Percentiles rank a stretch among this genome's conserved stretches.
Conservation (phyloP, 345 rosid genomes). For the Alliaria petiolata region DNA sequence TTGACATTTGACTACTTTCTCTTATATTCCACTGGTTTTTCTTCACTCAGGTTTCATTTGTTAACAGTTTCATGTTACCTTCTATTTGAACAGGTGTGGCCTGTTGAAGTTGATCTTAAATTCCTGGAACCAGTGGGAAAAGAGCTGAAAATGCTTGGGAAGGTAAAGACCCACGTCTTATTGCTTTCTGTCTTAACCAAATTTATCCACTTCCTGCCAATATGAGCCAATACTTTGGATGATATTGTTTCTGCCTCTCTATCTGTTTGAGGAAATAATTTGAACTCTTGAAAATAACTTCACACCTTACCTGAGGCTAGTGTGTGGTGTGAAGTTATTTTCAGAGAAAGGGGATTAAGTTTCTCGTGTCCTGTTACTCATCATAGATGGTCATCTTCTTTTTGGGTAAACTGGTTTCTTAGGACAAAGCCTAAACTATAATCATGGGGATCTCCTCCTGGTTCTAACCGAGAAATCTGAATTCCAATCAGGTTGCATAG, state of each 20-base stretch:
- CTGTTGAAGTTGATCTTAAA: conserved; percentile 68
- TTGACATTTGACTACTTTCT: background rate
- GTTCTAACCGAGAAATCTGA: background rate
- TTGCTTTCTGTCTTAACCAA: background rate
- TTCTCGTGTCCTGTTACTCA: background rate
- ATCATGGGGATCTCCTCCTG: background rate
- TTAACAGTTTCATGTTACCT: background rate
- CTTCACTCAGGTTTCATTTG: background rate
- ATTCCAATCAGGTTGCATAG: background rate
- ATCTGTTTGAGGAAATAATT: background rate
- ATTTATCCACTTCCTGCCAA: background rate
- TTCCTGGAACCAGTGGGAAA: conserved; percentile 77
- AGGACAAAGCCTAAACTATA: background rate
- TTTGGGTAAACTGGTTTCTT: background rate
- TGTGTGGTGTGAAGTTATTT: background rate
- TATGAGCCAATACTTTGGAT: background rate
- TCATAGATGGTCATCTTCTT: background rate
- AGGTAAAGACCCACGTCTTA: conserved; percentile 42
- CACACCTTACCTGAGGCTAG: conserved; percentile 2
- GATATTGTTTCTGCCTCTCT: background rate
- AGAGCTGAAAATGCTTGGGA: conserved; percentile 74
- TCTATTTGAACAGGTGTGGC: conserved; percentile 69
- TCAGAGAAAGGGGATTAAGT: background rate
- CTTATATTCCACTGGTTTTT: background rate
- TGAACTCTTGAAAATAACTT: background rate